Evolutionary conservation across 1,284 basidiomycete genomes (phyloP).

Genomic region (Somion occarium): DNA sequence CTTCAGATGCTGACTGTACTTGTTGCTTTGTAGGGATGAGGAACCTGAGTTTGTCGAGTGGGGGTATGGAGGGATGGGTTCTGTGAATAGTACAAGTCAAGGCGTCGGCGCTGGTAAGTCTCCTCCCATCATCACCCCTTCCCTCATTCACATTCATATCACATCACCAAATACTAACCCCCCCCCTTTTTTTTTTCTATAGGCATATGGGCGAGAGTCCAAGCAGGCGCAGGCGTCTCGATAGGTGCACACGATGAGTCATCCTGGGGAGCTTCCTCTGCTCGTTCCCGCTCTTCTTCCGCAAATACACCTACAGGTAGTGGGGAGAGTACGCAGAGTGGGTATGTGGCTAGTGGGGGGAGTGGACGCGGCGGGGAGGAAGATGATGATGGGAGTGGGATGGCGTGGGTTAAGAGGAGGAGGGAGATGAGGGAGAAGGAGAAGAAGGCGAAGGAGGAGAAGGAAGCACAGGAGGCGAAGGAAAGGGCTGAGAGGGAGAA

Average conservation of each 20-base stretch:
- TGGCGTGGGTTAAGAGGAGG: constrained; percentile 64
- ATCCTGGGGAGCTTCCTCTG: constrained; percentile 14
- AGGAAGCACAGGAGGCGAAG: constrained; percentile 2
- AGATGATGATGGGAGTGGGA: constrained; percentile 67
- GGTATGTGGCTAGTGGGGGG: constrained; percentile 14
- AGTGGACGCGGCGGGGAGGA: constrained; percentile 27
- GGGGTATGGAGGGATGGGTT: constrained; percentile 84
- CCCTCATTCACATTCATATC: neutral
- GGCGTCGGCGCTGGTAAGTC: constrained; percentile 15
- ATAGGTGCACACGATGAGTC: constrained; percentile 26
- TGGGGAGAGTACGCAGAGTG: constrained; percentile 4
- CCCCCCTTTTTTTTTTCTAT: constrained; percentile 8
- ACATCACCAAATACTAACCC: neutral
- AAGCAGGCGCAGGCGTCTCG: constrained; percentile 27
- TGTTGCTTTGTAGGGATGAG: constrained; percentile 12
- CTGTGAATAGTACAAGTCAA: constrained; percentile 35
- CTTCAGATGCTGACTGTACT: neutral
- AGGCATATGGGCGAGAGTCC: constrained; percentile 37
- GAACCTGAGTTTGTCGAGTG: constrained; percentile 81
- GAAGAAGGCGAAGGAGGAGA: constrained; percentile 23
- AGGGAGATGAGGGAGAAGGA: constrained; percentile 43
- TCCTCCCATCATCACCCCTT: neutral
- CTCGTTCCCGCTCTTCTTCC: constrained; percentile 9
- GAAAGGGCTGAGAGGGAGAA: constrained; percentile 10
- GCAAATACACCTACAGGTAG: constrained; percentile 1